Percentiles rank a stretch among this genome's conserved stretches.
phyloP scores from a whole-genome alignment of 225 moss, liverwort and hornwort species.

The Sphagnum contortum region DNA sequence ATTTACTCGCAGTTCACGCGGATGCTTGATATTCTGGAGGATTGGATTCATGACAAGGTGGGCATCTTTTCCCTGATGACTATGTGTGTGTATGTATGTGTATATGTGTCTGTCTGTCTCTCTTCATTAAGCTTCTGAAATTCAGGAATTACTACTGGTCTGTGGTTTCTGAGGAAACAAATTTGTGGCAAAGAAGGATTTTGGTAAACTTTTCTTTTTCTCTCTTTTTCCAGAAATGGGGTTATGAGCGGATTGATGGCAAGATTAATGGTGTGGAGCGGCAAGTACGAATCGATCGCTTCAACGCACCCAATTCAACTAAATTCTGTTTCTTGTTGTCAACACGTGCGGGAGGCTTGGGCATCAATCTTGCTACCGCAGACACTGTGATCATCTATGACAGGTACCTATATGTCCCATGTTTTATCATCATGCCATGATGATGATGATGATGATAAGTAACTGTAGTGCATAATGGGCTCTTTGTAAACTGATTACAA shows the following conservation, averaged over 20 bases:
- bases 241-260: constrained; percentile 96
- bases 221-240: constrained; percentile 64
- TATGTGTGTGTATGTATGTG: too few species aligned
- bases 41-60: constrained; percentile 91
- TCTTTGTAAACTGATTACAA: too few species aligned
- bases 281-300: constrained; percentile 85
- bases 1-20: constrained; percentile 97
- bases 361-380: constrained; percentile 84
- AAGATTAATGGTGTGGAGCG: constrained; percentile 87
- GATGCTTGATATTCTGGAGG: constrained; percentile 96
- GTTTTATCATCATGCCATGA: too few species aligned
- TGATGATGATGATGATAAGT: too few species aligned
- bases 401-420: constrained; percentile 29
- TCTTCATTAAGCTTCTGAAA: too few species aligned
- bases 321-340: constrained; percentile 94
- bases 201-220: too few species aligned
- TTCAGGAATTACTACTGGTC: too few species aligned
- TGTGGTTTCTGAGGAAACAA: too few species aligned
- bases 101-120: too few species aligned
- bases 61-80: too few species aligned
- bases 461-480: too few species aligned
- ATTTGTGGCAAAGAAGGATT: too few species aligned
- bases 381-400: constrained; percentile 97
- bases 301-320: constrained; percentile 67
- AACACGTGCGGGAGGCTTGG: constrained; percentile 93